These are phyloP conservation scores for Cercospora sp. DNA, from an alignment of 2,329 filamentous ascomycete species.

Conservation along the genomic window DNA sequence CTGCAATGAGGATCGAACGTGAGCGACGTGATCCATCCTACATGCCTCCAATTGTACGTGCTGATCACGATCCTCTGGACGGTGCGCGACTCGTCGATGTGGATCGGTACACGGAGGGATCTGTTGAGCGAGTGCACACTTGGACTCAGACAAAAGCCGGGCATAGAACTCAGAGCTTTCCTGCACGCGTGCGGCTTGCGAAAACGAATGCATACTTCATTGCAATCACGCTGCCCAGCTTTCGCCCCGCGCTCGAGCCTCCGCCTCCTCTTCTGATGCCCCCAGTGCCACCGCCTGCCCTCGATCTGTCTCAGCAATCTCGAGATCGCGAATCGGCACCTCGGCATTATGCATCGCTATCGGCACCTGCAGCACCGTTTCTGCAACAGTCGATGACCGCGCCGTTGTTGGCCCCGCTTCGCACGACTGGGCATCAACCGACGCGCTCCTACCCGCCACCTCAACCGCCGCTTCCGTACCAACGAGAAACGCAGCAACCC, in stretches of 20 bases:
- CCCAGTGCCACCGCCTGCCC: no score
- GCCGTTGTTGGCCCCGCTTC: conserved; percentile 25
- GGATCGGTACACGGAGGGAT: conserved; percentile 48
- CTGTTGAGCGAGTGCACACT: conserved; percentile 44
- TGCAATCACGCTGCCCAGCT: conserved; percentile 43
- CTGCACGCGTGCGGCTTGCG: conserved; percentile 42
- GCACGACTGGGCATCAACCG: conserved; percentile 22
- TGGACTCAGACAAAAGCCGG: conserved; percentile 44
- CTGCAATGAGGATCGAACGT: conserved; percentile 49
- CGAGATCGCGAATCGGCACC: conserved; percentile 18
- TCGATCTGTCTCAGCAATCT: conserved; percentile 13
- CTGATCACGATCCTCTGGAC: conserved; percentile 47
- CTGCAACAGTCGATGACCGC: conserved; percentile 21
- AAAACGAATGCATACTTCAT: conserved; percentile 51
- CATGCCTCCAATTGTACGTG: conserved; percentile 52
- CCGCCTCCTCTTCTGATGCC: no score
- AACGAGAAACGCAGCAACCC: conserved; percentile 16
- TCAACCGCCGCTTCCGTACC: conserved; percentile 20
- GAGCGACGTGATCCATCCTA: conserved; percentile 52
- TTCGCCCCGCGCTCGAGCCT: conserved; percentile 30
- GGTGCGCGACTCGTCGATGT: conserved; percentile 46
- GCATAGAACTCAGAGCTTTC: conserved; percentile 40
- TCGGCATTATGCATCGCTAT: conserved; percentile 25
- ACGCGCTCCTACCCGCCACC: conserved; percentile 24
- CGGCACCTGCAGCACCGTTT: conserved; percentile 25